Evolutionary conservation across 345 rosid genomes (phyloP), one percentile per base, ranked within the genome.

Genomic region (Pugionium cornutum): DNA sequence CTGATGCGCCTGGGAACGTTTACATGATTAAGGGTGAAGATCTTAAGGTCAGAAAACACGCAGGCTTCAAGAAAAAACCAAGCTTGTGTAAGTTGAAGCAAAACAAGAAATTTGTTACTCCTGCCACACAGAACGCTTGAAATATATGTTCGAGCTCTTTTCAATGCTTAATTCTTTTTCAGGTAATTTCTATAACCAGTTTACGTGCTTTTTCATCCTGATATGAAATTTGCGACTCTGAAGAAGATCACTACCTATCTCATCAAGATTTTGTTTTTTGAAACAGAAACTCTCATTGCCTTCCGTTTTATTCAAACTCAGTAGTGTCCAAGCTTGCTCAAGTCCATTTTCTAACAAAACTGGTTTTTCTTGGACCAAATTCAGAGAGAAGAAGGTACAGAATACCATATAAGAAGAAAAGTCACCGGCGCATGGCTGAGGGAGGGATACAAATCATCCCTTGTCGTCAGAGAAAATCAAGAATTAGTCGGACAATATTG

Each of bases 1-100:
- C 91, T 45, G 89, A 67, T 35, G 54, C 66, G 65, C 80, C 80
- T 54, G 79, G 82, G 45, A 91, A 88, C 73, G 35, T 30, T 26
- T 83, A 78, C 80, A 88, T 84, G 82, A 85, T 86, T 27, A 65
- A 75, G 39, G 83, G 89, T n/a, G 75, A 79, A 71, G 88, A 83
- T 71, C 82, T 88, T 33, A 82, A 77, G 72, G 72, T 75, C 62
- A 41, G 41, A 42, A 65, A 52, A 42, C 51, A 18, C 4, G 9
- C 41, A 3, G 31, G 59, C 31, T n/a, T 25, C 51, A 64, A 8
- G 59, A 52, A 53, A 27, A 65, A 42, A 18, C 43, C 31, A 41
- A 64, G 50, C 69, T 32, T 65, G 53, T 61, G 53, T 46, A 33
- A 60, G 42, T 31, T 65, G 36, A 64, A 4, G 42, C 51, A 32